These are phyloP conservation scores for Musa itinerans DNA, from an alignment of 176 grass and related monocot genomes.

Conservation along the genomic window DNA sequence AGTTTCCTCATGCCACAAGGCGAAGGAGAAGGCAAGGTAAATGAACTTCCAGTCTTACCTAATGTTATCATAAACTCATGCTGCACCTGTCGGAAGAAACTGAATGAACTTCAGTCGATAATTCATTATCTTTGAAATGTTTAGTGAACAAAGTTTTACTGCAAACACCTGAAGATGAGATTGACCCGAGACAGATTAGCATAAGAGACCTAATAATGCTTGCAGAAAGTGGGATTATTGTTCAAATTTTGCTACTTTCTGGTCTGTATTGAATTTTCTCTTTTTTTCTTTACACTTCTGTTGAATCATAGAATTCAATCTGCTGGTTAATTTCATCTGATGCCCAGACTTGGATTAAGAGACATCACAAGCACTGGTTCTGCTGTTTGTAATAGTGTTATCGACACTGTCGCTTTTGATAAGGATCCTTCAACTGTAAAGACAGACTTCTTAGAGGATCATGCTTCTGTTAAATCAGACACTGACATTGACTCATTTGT, in stretches of 20 bases:
- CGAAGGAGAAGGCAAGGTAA: slow-evolving; percentile 44
- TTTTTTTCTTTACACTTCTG: neutral
- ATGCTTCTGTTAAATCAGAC: neutral
- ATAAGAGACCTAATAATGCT: too few relatives aligned
- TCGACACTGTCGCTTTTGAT: neutral
- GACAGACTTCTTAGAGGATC: neutral
- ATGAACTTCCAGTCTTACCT: neutral
- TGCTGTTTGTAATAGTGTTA: neutral
- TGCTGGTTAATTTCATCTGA: neutral
- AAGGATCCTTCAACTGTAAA: neutral
- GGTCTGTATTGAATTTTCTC: too few relatives aligned
- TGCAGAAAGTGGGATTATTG: too few relatives aligned
- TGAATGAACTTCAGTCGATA: too few relatives aligned
- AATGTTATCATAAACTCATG: neutral
- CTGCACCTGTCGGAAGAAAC: too few relatives aligned
- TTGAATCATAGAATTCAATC: neutral
- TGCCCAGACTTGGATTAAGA: neutral
- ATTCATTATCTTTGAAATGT: too few relatives aligned
- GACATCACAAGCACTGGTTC: neutral
- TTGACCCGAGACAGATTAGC: too few relatives aligned
- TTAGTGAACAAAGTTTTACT: too few relatives aligned
- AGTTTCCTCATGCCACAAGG: neutral
- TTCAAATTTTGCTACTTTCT: too few relatives aligned
- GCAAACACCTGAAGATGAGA: too few relatives aligned
- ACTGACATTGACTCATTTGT: neutral